Evolutionary conservation across 2,329 filamentous ascomycete species (phyloP).

Genomic region (Byssochlamys sp.): DNA sequence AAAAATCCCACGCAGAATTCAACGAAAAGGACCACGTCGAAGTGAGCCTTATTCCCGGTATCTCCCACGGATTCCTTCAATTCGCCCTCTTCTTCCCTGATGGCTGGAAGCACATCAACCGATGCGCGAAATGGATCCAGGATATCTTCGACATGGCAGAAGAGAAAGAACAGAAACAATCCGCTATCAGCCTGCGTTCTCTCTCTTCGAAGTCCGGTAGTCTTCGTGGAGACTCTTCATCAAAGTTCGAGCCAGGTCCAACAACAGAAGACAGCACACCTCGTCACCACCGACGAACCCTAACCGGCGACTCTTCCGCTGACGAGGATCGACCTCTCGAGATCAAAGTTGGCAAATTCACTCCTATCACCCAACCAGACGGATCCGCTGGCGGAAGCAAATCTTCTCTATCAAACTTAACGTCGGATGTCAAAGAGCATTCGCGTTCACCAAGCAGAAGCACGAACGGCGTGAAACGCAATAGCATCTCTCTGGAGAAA

Average conservation of each 20-base stretch:
- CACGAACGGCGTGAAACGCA: neutral
- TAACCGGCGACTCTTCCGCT: slow-evolving; percentile 53
- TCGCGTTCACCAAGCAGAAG: neutral
- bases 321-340: slow-evolving; percentile 76
- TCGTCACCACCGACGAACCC: slow-evolving; percentile 39
- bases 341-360: slow-evolving; percentile 53
- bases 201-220: slow-evolving; percentile 1
- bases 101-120: slow-evolving; percentile 76
- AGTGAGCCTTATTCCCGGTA: slow-evolving; percentile 74
- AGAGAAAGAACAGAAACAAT: slow-evolving; percentile 8
- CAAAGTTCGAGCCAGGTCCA: slow-evolving; percentile 13
- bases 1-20: slow-evolving; percentile 49
- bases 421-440: slow-evolving; percentile 1
- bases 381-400: neutral
- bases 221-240: neutral
- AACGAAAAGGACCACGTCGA: slow-evolving; percentile 68
- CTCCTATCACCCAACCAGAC: slow-evolving; percentile 15
- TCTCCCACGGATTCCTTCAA: slow-evolving; percentile 87
- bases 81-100: slow-evolving; percentile 82
- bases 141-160: slow-evolving; percentile 51
- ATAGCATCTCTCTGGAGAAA: neutral
- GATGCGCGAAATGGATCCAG: slow-evolving; percentile 70
- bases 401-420: slow-evolving; percentile 1
- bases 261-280: slow-evolving; percentile 3
- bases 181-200: slow-evolving; percentile 9